Base-by-base conservation (phyloP, 306 rosid species). In the Rosa multiflora region DNA sequence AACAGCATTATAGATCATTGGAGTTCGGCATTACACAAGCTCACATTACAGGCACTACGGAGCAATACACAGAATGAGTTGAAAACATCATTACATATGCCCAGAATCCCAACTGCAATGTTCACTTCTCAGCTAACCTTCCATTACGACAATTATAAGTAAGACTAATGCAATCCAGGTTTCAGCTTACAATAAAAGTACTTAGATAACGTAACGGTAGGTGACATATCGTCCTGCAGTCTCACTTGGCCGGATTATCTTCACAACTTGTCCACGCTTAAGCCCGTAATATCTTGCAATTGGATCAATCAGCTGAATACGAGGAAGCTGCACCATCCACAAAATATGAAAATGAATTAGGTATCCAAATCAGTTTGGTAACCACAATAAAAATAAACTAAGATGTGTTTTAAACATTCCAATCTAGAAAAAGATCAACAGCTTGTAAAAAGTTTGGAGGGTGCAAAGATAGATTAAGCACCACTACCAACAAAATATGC, bases 241-340 rank as follows among this genome's bases (percentile, higher is more conserved):
- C 80, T 94, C 97, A 82, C 97, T 92, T 5, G 91, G 86, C 64
- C 97, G 82, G 83, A 86, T 86, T 59, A 94, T 92, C 95, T 91
- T 91, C 69, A 95, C 99, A 70, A 94, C 97, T 67, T 94, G 97
- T 59, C 94, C 99, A 23, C 96, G 94, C 89, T 86, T 91, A 82
- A 95, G 88, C 53, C 98, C 97, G 14, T 88, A 92, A 78, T 91
- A 95, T 86, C 95, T 88, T 20, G 99, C 89, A 68, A 95, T 74
- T 8, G 99, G 99, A 82, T 92, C 99, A 0, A 90, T 86, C 70
- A 90, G 88, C 79, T 90, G 99, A 55, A 95, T 88, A 74, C 98
- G 94, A 10, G 98, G 98, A 66, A 92, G 91, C 99, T 92, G 90
- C 21, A 64, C 46, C 51, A 48, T 42, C 49, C 74, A 62, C 46